Base-by-base conservation (phyloP, 2,329 filamentous ascomycete species). In the Pseudomassariella vexata region DNA sequence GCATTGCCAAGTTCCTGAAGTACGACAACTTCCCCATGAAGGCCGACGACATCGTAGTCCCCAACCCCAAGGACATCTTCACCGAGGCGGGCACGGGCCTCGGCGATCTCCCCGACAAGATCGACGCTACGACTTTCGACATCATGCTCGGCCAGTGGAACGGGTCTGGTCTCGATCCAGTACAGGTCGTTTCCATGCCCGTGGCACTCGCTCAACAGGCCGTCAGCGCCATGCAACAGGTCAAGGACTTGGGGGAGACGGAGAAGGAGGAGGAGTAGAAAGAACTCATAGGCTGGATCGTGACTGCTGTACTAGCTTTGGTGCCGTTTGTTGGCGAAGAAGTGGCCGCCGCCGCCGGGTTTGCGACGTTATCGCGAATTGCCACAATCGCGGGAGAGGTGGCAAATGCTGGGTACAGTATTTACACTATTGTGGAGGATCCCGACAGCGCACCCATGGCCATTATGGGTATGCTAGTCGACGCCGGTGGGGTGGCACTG, bases 391-490 rank as follows among this genome's bases (percentile, higher is more conserved):
- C 20, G 19, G 32, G 32, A 14, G 20, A 17, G n/a, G 11, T 18
- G 14, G 36, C 36, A n/a, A 39, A 45, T 20, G 38, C 34, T 2
- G 43, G 12, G 15, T 12, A 42, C 18, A 32, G 39, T 17, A 25
- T 47, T 23, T 47, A 45, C 31, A 38, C 12, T 10, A 31, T 48
- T 16, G 34, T 48, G 11, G 19, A 40, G 8, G 32, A 49, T 26
- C 37, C 38, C 18, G 22, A 40, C 2, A 47, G 47, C 24, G 47
- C 43, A 15, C 28, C 36, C 39, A 28, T 35, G 24, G 26, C 29
- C 25, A 28, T 39, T 21, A 24, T 34, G 34, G 30, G 21, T n/a
- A 8, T 32, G 5, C 31, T 34, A 8, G 24, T 10, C 9, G 31
- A 34, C 19, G 24, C 22, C 16, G 24, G 15, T 14, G 23, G 5